Evolutionary conservation across 345 rosid genomes (phyloP).

Genomic region (Eucalyptus sp.): DNA sequence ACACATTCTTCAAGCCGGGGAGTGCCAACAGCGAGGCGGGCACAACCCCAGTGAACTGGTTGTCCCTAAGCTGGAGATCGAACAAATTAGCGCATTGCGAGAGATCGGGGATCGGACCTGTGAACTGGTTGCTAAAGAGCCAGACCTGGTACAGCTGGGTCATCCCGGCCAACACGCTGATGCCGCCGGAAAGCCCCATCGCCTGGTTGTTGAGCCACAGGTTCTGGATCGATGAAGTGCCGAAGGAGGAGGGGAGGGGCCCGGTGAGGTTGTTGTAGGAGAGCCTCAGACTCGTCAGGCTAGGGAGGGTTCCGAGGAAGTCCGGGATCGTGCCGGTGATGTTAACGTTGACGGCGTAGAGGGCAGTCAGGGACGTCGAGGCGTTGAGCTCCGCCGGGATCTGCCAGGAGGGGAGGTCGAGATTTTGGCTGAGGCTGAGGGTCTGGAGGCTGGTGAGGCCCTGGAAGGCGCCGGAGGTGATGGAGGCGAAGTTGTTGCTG

Average conservation of each 20-base stretch:
- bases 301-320: conserved; percentile 27
- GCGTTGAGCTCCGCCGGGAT: conserved; percentile 42
- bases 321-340: conserved; percentile 51
- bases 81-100: conserved; percentile 29
- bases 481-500: conserved; percentile 37
- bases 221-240: conserved; percentile 24
- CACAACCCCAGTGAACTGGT: conserved; percentile 50
- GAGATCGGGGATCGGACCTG: conserved; percentile 72
- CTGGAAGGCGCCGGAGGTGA: conserved; percentile 39
- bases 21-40: conserved; percentile 28
- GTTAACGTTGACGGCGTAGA: conserved; percentile 28
- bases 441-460: conserved; percentile 42
- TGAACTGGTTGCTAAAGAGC: conserved; percentile 51
- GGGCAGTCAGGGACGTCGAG: conserved; percentile 18
- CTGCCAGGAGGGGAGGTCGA: conserved; percentile 26
- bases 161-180: conserved; percentile 54
- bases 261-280: conserved; percentile 72
- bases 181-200: conserved; percentile 41
- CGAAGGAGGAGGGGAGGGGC: conserved; percentile 43
- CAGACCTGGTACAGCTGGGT: conserved; percentile 35
- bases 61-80: conserved; percentile 67
- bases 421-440: conserved; percentile 28
- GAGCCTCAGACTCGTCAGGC: conserved; percentile 32
- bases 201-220: conserved; percentile 63
- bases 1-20: conserved; percentile 19